These are phyloP conservation scores for Arctium minus DNA, from an alignment of 129 eudicot genomes.

Conservation along the genomic window DNA sequence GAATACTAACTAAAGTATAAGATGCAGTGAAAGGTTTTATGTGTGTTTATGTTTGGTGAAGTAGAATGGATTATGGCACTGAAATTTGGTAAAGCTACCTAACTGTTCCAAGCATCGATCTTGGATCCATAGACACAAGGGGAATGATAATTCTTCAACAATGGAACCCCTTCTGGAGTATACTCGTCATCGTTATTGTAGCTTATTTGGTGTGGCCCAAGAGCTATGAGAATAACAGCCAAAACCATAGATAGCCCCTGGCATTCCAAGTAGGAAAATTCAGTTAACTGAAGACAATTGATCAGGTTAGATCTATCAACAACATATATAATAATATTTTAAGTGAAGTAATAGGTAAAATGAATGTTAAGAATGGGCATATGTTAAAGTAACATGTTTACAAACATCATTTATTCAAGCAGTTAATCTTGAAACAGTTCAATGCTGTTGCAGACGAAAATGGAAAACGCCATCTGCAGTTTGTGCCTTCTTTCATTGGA, in stretches of 20 bases:
- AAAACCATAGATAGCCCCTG: conserved; percentile 5
- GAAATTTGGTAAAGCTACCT: conserved; percentile 2
- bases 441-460: no score
- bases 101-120: background rate
- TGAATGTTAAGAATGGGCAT: no score
- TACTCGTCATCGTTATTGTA: conserved; percentile 4
- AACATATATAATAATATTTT: background rate
- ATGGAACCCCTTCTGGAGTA: conserved; percentile 14
- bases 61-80: background rate
- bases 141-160: background rate
- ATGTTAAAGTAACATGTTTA: no score
- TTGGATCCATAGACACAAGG: background rate
- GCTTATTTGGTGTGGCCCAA: background rate
- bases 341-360: background rate
- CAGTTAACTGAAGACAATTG: background rate
- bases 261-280: background rate
- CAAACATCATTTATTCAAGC: no score
- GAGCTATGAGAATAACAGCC: background rate
- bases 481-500: no score
- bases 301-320: background rate
- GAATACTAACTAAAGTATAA: background rate
- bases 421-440: no score
- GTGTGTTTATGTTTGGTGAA: background rate
- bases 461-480: no score
- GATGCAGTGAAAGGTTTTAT: background rate